A percentile compares a stretch with the other conserved stretches of the same genome.
phyloP scores from a whole-genome alignment of 2,329 filamentous ascomycete species.

The Cladobotryum protrusum region DNA sequence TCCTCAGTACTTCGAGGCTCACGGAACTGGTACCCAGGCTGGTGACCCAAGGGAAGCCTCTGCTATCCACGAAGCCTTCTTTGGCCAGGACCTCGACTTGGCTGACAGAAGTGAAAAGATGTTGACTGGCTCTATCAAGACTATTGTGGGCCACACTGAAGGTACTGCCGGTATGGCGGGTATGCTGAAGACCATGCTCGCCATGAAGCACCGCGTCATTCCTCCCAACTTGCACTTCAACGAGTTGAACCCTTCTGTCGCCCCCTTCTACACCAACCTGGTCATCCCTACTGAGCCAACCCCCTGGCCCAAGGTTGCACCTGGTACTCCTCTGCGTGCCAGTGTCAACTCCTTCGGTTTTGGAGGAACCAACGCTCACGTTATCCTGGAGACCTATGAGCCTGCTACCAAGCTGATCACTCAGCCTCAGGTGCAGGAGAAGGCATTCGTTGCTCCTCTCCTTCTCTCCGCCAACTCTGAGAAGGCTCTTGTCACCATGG shows the following conservation, averaged over 20 bases:
- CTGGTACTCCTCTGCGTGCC: constrained; percentile 12
- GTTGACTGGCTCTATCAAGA: constrained; percentile 15
- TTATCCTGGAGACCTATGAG: constrained; percentile 27
- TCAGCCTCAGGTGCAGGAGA: background rate
- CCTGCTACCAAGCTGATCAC: background rate
- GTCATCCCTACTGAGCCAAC: constrained; percentile 15
- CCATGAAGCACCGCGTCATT: constrained; percentile 11
- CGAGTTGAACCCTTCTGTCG: constrained; percentile 21
- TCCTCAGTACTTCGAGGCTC: constrained; percentile 24
- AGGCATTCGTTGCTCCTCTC: background rate
- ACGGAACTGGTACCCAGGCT: constrained; percentile 34
- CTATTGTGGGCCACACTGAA: background rate
- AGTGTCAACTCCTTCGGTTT: constrained; percentile 25
- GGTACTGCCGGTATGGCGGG: background rate
- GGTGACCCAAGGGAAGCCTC: constrained; percentile 18
- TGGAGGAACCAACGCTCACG: constrained; percentile 39
- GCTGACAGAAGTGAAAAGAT: constrained; percentile 3
- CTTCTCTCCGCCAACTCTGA: constrained; percentile 4
- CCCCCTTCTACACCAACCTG: constrained; percentile 18
- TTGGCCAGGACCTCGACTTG: background rate
- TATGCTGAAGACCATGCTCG: background rate
- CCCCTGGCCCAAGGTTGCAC: constrained; percentile 17
- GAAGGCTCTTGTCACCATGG: background rate
- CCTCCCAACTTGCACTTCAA: constrained; percentile 28
- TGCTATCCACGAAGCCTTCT: constrained; percentile 2